Evolutionary conservation across 2,329 filamentous ascomycete genomes (phyloP).

Genomic region (Colletotrichum sojae): DNA sequence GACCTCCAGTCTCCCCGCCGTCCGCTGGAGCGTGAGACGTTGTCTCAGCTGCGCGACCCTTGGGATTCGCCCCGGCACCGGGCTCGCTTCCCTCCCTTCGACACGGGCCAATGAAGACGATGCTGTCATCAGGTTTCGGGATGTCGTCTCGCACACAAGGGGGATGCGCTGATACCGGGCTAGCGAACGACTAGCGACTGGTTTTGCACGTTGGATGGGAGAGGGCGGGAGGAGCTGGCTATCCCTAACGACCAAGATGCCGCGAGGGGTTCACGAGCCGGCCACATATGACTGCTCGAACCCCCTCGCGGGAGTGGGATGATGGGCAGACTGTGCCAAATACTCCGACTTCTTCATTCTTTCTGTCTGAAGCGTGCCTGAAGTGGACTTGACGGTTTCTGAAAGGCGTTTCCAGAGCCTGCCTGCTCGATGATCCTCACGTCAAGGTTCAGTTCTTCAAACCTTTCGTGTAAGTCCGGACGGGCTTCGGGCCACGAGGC

Average conservation of each 20-base stretch:
- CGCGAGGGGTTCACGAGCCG: background rate
- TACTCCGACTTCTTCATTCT: background rate
- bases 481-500: background rate
- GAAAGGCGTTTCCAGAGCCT: background rate
- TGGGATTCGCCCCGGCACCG: conserved; percentile 9
- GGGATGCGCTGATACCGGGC: conserved; percentile 25
- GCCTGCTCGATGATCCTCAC: background rate
- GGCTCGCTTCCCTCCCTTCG: conserved; percentile 32
- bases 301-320: background rate
- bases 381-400: background rate
- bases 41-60: conserved; percentile 29
- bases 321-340: background rate
- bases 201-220: conserved; percentile 19
- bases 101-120: conserved; percentile 25
- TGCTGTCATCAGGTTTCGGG: conserved; percentile 16
- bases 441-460: background rate
- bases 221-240: background rate
- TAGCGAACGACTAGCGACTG: conserved; percentile 35
- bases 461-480: background rate
- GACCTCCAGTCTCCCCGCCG: conserved; percentile 15
- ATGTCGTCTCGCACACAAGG: conserved; percentile 31
- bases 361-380: background rate
- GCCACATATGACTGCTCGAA: conserved; percentile 21
- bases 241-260: conserved; percentile 30
- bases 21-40: conserved; percentile 28